Conservation (phyloP, 345 rosid genomes). For the Streptanthus diversifolius region DNA sequence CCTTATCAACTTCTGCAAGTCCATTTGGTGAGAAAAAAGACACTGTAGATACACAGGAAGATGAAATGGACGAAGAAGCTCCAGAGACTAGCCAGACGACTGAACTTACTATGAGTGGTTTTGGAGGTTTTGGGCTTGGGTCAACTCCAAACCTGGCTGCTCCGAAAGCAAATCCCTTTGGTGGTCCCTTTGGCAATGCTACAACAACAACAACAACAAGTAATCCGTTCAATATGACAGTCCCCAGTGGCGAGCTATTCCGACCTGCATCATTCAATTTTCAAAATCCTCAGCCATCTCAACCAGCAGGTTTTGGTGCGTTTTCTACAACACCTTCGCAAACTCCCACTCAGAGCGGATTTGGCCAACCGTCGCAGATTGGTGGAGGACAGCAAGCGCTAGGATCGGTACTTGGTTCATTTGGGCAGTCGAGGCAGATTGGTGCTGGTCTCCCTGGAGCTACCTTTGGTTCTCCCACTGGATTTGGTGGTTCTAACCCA, state of each 20-base stretch:
- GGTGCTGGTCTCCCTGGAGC: slow-evolving; percentile 61
- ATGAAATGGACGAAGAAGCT: slow-evolving; percentile 98
- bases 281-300: slow-evolving; percentile 65
- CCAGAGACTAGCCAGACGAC: slow-evolving; percentile 55
- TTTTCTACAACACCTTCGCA: slow-evolving; percentile 57
- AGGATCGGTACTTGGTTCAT: slow-evolving; percentile 90
- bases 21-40: slow-evolving; percentile 42
- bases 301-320: slow-evolving; percentile 46
- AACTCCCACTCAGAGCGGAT: slow-evolving; percentile 58
- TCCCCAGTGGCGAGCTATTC: slow-evolving; percentile 79
- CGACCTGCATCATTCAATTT: slow-evolving; percentile 87
- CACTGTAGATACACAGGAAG: slow-evolving; percentile 56
- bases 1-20: slow-evolving; percentile 39
- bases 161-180: slow-evolving; percentile 69
- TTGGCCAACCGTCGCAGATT: slow-evolving; percentile 77
- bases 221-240: slow-evolving; percentile 54
- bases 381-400: slow-evolving; percentile 85
- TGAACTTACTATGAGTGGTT: slow-evolving; percentile 64
- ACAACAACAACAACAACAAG: slow-evolving; percentile 44
- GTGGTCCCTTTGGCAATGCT: slow-evolving; percentile 59
- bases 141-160: slow-evolving; percentile 46
- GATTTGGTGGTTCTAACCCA: slow-evolving; percentile 38
- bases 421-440: slow-evolving; percentile 93
- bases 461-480: slow-evolving; percentile 54
- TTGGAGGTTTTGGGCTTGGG: slow-evolving; percentile 73